Evolutionary conservation across 768 basidiomycete genomes (phyloP), one percentile per base, ranked within the genome.

Genomic region (Lyophyllum atratum): DNA sequence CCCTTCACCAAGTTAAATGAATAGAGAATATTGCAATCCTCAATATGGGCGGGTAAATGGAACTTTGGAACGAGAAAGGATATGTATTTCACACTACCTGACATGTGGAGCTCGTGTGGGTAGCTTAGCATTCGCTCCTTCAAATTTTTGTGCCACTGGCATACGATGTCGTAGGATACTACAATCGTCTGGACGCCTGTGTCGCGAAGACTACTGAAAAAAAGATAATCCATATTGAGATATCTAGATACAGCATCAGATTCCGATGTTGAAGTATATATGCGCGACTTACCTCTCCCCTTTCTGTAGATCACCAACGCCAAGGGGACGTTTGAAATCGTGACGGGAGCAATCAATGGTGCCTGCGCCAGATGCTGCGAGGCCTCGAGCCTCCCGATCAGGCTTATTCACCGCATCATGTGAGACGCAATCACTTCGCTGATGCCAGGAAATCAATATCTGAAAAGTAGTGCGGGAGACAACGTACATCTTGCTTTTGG

Each of bases 91-190:
- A 43, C 28, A 4, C 19, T 7, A 9, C 21, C 15, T 12, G 19
- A 25, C 3, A 37, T n/a, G 33, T 39, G 26, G 4, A 58, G 34
- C 7, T 37, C 10, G 22, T 51, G 37, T 15, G 45, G 50, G 31
- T 54, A 58, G 12, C 11, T 31, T 14, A 25, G 24, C 25, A 64
- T 55, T 1, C 67, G 62, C 46, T 59, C 43, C 15, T 33, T 31
- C 10, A 70, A 43, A 26, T 68, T 62, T 15, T 52, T 60, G 15
- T 25, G 48, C 61, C 65, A 71, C 44, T 71, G 70, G 46, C 70
- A 71, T 0, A 62, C 66, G 29, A 71, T 72, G 48, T 70, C 70
- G 40, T 71, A 71, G 0, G 64, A 67, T 0, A 65, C 42, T n/a
- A 62, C 34, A 2, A 67, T 31, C 0, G n/a, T 33, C 1, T 43